phyloP scores from a whole-genome alignment of 148 eudicot species.

The Linanthus parryae region DNA sequence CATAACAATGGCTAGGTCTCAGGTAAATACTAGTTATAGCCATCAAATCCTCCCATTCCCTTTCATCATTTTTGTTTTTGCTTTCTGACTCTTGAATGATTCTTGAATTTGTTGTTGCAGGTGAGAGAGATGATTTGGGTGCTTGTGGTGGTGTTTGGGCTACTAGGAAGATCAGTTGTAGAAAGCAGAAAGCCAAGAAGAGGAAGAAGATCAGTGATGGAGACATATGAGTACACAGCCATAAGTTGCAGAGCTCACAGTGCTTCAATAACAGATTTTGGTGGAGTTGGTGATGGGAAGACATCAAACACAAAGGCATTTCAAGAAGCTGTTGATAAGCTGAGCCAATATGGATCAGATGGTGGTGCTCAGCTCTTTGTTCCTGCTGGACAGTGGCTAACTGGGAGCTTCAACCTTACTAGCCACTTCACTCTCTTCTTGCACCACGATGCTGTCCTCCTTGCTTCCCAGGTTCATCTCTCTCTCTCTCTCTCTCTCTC shows the following conservation, averaged over 20 bases:
- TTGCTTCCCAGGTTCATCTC: slow-evolving; percentile 74
- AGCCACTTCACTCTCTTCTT: slow-evolving; percentile 86
- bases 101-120: slow-evolving; percentile 19
- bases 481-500: not conserved
- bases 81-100: no score
- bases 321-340: slow-evolving; percentile 40
- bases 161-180: slow-evolving; percentile 1
- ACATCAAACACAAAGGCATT: slow-evolving; percentile 72
- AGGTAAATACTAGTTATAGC: no score
- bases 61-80: not conserved
- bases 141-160: slow-evolving; percentile 15
- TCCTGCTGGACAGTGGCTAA: slow-evolving; percentile 84
- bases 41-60: not conserved
- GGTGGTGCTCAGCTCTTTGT: slow-evolving; percentile 80
- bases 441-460: slow-evolving; percentile 74
- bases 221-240: slow-evolving; percentile 48
- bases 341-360: slow-evolving; percentile 46
- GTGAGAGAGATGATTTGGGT: slow-evolving; percentile 8
- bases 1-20: no score
- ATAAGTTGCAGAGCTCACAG: slow-evolving; percentile 73
- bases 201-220: slow-evolving; percentile 1
- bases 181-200: slow-evolving; percentile 38
- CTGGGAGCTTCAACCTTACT: slow-evolving; percentile 85
- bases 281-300: slow-evolving; percentile 80
- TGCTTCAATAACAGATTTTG: slow-evolving; percentile 68